These are phyloP conservation scores for Apostasia ramifera DNA, from an alignment of 106 monocot species.

Conservation along the genomic window DNA sequence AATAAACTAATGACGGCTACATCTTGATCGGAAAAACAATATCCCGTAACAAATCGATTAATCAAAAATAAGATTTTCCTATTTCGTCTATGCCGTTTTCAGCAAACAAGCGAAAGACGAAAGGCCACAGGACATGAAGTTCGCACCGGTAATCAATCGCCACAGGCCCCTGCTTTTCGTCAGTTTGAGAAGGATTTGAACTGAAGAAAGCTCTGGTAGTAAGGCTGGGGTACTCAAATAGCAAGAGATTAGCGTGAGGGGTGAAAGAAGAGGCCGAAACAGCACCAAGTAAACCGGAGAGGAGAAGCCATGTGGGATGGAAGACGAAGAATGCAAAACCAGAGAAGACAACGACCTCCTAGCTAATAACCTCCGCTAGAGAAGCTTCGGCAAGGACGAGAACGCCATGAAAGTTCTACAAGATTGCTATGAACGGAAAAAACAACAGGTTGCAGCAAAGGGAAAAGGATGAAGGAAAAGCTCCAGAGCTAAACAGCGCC, in stretches of 20 bases:
- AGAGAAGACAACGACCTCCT: too few species aligned
- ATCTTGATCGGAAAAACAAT: neutral
- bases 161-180: neutral
- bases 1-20: neutral
- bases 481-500: too few species aligned
- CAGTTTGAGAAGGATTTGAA: constrained; percentile 3
- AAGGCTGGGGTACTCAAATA: neutral
- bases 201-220: constrained; percentile 1
- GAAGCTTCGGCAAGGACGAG: too few species aligned
- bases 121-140: neutral
- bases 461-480: too few species aligned
- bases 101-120: neutral
- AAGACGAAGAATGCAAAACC: neutral
- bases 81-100: too few species aligned
- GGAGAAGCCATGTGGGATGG: neutral
- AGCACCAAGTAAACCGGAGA: neutral
- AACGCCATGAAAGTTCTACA: too few species aligned
- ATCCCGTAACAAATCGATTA: too few species aligned
- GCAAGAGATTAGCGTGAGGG: neutral
- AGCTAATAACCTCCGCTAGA: too few species aligned
- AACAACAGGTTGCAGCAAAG: too few species aligned
- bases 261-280: neutral
- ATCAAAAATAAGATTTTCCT: too few species aligned
- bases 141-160: constrained; percentile 1
- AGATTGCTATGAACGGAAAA: too few species aligned